These are phyloP conservation scores for Verticillium klebahnii DNA, from an alignment of 2,329 filamentous ascomycete species.

Conservation along the genomic window DNA sequence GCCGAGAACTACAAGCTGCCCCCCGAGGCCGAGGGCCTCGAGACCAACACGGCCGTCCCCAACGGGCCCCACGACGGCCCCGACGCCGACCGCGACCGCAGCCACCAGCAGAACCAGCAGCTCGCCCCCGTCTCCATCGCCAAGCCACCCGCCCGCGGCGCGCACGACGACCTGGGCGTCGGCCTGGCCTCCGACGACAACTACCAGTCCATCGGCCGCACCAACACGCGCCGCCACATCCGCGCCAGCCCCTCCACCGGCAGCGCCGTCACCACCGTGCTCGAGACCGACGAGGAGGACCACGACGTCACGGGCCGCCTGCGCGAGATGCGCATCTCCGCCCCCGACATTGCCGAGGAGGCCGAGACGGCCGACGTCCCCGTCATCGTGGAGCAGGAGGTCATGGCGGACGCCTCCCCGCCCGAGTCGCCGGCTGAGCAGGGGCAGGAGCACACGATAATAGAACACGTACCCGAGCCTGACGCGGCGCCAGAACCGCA, in stretches of 20 bases:
- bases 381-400: slow-evolving; percentile 34
- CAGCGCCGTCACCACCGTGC: slow-evolving; percentile 73
- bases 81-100: background rate
- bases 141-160: slow-evolving; percentile 11
- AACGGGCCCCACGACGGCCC: slow-evolving; percentile 1
- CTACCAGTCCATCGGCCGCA: slow-evolving; percentile 49
- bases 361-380: slow-evolving; percentile 34
- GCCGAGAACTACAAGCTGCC: slow-evolving; percentile 96
- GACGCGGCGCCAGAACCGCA: slow-evolving; percentile 5
- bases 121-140: slow-evolving; percentile 10
- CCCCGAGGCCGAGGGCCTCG: slow-evolving; percentile 82
- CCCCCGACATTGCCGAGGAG: slow-evolving; percentile 56
- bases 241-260: slow-evolving; percentile 76
- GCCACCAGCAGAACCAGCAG: background rate
- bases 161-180: slow-evolving; percentile 16
- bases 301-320: slow-evolving; percentile 40
- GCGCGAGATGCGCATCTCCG: slow-evolving; percentile 40
- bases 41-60: slow-evolving; percentile 32
- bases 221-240: slow-evolving; percentile 77
- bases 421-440: background rate
- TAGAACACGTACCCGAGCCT: background rate
- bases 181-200: slow-evolving; percentile 39
- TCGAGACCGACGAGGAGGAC: slow-evolving; percentile 78
- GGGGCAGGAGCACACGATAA: background rate
- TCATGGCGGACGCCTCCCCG: slow-evolving; percentile 14